Conservation (phyloP, 768 basidiomycete species). For the Mycena chlorophos region DNA sequence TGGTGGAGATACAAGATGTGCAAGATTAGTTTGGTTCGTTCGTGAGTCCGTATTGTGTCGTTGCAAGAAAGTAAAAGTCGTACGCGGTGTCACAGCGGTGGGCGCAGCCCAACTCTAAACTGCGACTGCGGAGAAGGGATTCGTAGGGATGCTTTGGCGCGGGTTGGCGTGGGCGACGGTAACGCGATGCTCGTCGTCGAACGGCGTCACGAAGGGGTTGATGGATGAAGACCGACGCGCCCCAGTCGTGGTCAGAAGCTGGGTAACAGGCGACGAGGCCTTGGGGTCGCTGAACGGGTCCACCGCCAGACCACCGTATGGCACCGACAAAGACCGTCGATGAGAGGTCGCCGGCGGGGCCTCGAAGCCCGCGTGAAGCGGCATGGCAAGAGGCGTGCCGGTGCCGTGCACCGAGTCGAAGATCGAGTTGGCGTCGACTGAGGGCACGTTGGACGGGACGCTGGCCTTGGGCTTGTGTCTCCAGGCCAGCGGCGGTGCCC, state of each 20-base stretch:
- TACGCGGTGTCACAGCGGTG: background rate
- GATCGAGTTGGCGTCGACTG: conserved; percentile 26
- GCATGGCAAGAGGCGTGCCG: conserved; percentile 26
- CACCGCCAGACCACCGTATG: conserved; percentile 4
- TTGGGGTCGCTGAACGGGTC: conserved; percentile 20
- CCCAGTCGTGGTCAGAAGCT: conserved; percentile 45
- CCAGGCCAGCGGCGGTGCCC: conserved; percentile 30
- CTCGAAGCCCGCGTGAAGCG: conserved; percentile 26
- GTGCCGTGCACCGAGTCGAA: conserved; percentile 6
- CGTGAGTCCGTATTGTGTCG: no score
- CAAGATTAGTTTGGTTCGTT: background rate
- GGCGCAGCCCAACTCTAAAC: conserved; percentile 12
- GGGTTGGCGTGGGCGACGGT: conserved; percentile 30
- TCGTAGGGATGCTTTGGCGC: conserved; percentile 50
- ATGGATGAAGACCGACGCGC: conserved; percentile 43
- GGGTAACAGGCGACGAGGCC: conserved; percentile 37
- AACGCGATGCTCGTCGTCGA: conserved; percentile 66
- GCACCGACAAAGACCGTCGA: conserved; percentile 25
- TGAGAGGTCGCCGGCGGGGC: conserved; percentile 20
- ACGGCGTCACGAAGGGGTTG: conserved; percentile 74
- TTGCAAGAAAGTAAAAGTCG: background rate
- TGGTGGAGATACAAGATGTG: background rate
- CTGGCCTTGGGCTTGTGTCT: conserved; percentile 33
- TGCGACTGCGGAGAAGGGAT: conserved; percentile 46
- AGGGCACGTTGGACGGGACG: conserved; percentile 38